Evolutionary conservation across 225 moss, liverwort and hornwort species (phyloP).

Genomic region (Lunularia cruciata): DNA sequence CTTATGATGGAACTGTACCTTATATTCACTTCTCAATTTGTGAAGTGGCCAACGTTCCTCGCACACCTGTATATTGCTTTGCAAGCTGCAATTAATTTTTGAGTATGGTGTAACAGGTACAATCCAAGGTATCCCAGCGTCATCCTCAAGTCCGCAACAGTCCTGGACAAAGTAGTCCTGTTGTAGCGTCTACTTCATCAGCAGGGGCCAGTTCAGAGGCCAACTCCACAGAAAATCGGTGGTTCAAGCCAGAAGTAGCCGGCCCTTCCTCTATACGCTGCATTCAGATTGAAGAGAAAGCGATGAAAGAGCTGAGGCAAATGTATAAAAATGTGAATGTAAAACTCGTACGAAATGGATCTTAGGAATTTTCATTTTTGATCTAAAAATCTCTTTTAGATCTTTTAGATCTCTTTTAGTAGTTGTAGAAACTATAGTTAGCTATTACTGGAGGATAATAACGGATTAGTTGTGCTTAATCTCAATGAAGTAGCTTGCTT

Average conservation of each 20-base stretch:
- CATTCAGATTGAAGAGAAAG: slow-evolving; percentile 96
- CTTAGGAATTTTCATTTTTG: slow-evolving; percentile 9
- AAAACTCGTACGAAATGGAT: slow-evolving; percentile 55
- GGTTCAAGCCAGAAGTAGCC: slow-evolving; percentile 81
- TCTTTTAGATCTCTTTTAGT: neutral
- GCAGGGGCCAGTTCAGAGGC: slow-evolving; percentile 48
- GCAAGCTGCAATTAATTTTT: no score
- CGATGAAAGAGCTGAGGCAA: slow-evolving; percentile 93
- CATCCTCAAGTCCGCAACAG: slow-evolving; percentile 55
- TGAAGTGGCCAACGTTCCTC: no score
- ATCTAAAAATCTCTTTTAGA: neutral
- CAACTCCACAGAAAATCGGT: slow-evolving; percentile 64
- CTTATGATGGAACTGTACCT: no score
- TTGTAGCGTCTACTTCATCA: slow-evolving; percentile 30
- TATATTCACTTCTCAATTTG: no score
- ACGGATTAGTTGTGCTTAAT: neutral
- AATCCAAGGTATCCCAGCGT: slow-evolving; percentile 69
- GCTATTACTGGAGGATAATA: neutral
- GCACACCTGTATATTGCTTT: no score
- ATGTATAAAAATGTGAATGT: slow-evolving; percentile 86
- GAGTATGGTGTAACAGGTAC: no score
- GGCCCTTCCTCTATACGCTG: slow-evolving; percentile 81
- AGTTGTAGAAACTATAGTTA: neutral
- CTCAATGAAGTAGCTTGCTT: neutral
- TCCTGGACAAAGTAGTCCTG: slow-evolving; percentile 66